Base-by-base conservation (phyloP, 495 filamentous ascomycete species). In the Chaetomium tenue region DNA sequence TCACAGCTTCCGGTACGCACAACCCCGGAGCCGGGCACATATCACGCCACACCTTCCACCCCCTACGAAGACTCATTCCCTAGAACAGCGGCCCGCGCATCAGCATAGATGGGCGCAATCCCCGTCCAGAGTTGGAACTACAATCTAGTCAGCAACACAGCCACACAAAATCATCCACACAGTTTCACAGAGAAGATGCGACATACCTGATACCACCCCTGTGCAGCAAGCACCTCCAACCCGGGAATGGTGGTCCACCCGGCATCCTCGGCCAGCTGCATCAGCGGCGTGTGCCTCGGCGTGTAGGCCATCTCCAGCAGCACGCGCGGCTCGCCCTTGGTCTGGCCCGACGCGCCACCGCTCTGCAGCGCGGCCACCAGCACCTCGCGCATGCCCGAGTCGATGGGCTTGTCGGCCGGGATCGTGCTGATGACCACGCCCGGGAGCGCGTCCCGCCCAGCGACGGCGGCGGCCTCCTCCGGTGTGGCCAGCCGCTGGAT, bases 231-330 rank as follows among this genome's bases (percentile, higher is more conserved):
- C 48, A 92, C 92, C 78, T 99, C 94, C 61, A 97, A 74, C 2
- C 94, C 94, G 7, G 91, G 86, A 65, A 98, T 88, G 6, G 86
- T 92, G 60, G 74, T 81, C 95, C 94, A 99, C n/a, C 91, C 91
- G 6, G 83, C 81, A 66, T 90, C 86, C 65, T 85, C 78, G 5
- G 95, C 93, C 69, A 96, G 75, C 74, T 87, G 82, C 91, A 98
- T 97, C 71, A 97, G 72, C 26, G 89, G 82, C 16, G 94, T 99
- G 30, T 88, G 82, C 0, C 84, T 74, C 28, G 94, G 95, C 74
- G 89, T 96, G 75, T 99, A 99, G 5, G 94, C 93, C 94, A 99
- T 97, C 79, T 99, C 94, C 2, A 97, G 77, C 61, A 97, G 77
- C 37, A 96, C 86, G 37, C 83, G 81, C 48, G 75, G 46, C 48